These are phyloP conservation scores for Yarrowia alimentaria DNA, from an alignment of 805 yeast species.

Conservation along the genomic window DNA sequence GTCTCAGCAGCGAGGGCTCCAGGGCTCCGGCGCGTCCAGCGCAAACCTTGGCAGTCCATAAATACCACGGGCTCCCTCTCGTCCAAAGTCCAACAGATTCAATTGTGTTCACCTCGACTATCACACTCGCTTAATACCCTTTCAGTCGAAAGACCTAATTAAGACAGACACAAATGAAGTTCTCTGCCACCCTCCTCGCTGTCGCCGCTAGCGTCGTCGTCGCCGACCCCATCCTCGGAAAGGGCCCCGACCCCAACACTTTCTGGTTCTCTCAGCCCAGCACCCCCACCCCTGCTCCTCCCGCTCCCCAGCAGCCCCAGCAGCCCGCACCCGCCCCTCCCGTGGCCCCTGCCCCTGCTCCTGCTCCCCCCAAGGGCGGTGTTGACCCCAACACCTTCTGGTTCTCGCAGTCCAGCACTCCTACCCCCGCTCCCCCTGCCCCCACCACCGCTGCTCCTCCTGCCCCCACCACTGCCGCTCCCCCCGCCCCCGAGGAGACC, in stretches of 20 bases:
- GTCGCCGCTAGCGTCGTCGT: constrained; percentile 18
- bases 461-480: constrained; percentile 9
- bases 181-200: constrained; percentile 21
- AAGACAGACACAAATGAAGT: constrained; percentile 20
- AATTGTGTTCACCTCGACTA: constrained; percentile 23
- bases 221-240: constrained; percentile 22
- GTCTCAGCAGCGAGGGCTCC: constrained; percentile 2
- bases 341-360: constrained; percentile 17
- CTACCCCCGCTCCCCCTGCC: constrained; percentile 28
- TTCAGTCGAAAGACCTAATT: constrained; percentile 20
- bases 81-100: constrained; percentile 9
- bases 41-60: constrained; percentile 17
- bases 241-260: constrained; percentile 21
- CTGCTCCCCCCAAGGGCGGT: constrained; percentile 8
- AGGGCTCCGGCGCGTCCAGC: constrained; percentile 9
- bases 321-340: too few relatives aligned
- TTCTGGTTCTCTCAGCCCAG: constrained; percentile 26
- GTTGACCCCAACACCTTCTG: constrained; percentile 25
- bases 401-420: constrained; percentile 26
- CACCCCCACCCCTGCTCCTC: constrained; percentile 19
- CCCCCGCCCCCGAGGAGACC: constrained; percentile 4
- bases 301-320: too few relatives aligned
- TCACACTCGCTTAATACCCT: constrained; percentile 22
- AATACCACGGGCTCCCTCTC: constrained; percentile 7
- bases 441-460: constrained; percentile 17